Evolutionary conservation across 2,329 filamentous ascomycete species (phyloP).

Genomic region (Triangularia verruculosa): DNA sequence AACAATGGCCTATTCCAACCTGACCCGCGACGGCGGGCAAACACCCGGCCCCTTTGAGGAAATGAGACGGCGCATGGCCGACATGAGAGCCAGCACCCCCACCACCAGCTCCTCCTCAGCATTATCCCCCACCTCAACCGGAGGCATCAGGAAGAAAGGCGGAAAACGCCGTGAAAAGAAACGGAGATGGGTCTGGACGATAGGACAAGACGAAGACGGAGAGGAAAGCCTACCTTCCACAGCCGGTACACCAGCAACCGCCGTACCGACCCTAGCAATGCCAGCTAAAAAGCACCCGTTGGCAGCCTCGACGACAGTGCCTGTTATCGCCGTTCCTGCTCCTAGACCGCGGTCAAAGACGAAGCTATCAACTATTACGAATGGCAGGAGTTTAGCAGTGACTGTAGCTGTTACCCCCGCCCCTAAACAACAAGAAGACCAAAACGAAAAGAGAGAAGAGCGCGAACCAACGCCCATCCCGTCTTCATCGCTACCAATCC

Average conservation of each 20-base stretch:
- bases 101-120: constrained; percentile 36
- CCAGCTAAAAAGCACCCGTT: background rate
- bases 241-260: background rate
- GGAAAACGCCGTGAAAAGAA: constrained; percentile 59
- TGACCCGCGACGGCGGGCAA: constrained; percentile 58
- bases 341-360: constrained; percentile 21
- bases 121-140: constrained; percentile 38
- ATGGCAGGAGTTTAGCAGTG: constrained; percentile 6
- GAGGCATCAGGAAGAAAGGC: constrained; percentile 52
- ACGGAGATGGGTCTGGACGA: constrained; percentile 65
- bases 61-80: constrained; percentile 56
- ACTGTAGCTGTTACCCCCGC: constrained; percentile 9
- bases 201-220: constrained; percentile 51
- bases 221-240: constrained; percentile 35
- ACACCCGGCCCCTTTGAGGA: constrained; percentile 64
- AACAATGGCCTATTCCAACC: constrained; percentile 51
- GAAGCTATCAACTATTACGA: constrained; percentile 11
- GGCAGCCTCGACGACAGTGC: constrained; percentile 14
- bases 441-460: background rate
- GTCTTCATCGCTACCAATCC: constrained; percentile 5
- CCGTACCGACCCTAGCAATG: background rate
- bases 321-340: constrained; percentile 26
- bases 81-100: constrained; percentile 41
- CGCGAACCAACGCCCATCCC: constrained; percentile 5
- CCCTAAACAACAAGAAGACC: background rate